A percentile compares a stretch with the other conserved stretches of the same genome.
phyloP scores from a whole-genome alignment of 495 filamentous ascomycete species.

The Jackrogersella multiformis region DNA sequence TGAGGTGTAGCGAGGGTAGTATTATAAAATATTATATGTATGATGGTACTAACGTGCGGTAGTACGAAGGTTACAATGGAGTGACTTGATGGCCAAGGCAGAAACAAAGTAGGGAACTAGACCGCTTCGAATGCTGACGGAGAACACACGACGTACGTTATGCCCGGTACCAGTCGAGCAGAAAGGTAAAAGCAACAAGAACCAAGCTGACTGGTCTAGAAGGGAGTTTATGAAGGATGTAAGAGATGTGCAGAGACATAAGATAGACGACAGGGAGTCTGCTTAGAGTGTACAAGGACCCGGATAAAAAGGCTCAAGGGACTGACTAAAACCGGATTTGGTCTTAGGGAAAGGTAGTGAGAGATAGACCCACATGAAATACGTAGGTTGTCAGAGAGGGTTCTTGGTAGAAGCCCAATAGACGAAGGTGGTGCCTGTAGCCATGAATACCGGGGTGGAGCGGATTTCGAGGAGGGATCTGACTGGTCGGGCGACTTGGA shows the following conservation, averaged over 20 bases:
- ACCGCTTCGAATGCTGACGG: conserved; percentile 30
- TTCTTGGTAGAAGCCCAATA: conserved; percentile 22
- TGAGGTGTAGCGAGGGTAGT: conserved; percentile 33
- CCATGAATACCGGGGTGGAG: conserved; percentile 19
- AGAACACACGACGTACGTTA: conserved; percentile 32
- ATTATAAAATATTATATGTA: conserved; percentile 39
- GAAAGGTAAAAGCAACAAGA: conserved; percentile 36
- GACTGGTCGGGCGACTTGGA: conserved; percentile 5
- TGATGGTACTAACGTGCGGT: conserved; percentile 28
- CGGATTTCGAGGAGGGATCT: conserved; percentile 22
- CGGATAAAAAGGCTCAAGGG: conserved; percentile 43
- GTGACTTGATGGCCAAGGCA: conserved; percentile 19
- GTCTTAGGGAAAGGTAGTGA: conserved; percentile 36
- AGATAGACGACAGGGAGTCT: conserved; percentile 39
- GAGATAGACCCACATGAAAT: conserved; percentile 38
- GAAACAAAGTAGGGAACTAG: conserved; percentile 27
- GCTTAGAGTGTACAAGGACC: conserved; percentile 37
- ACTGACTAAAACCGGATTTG: conserved; percentile 43
- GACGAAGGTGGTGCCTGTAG: conserved; percentile 23
- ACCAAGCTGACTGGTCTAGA: conserved; percentile 20
- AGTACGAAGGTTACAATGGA: conserved; percentile 38
- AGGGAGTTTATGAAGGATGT: conserved; percentile 38
- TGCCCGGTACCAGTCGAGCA: conserved; percentile 27
- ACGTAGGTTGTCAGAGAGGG: conserved; percentile 35
- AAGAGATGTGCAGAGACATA: conserved; percentile 34